phyloP scores from a whole-genome alignment of 768 basidiomycete genomes.

The Strobilomyces echinocephalus region DNA sequence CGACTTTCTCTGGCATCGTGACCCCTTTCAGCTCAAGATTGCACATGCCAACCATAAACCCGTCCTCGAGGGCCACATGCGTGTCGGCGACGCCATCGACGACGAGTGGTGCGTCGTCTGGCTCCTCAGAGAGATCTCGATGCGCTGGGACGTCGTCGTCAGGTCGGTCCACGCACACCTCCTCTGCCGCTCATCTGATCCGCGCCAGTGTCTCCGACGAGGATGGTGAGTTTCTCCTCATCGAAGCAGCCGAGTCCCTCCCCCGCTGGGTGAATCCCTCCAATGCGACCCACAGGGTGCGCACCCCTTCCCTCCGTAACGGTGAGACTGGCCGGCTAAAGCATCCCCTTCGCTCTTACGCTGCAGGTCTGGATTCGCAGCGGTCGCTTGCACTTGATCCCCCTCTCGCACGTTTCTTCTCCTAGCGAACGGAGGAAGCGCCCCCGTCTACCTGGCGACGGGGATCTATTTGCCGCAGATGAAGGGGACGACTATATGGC shows the following conservation, averaged over 20 bases:
- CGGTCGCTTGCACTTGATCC: slow-evolving; percentile 81
- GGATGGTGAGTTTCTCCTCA: slow-evolving; percentile 93
- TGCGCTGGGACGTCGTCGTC: slow-evolving; percentile 74
- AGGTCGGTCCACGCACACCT: slow-evolving; percentile 46
- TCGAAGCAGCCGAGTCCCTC: slow-evolving; percentile 88
- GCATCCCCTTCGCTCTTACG: slow-evolving; percentile 27
- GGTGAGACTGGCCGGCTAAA: slow-evolving; percentile 33
- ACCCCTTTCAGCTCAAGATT: slow-evolving; percentile 74
- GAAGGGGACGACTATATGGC: slow-evolving; percentile 50
- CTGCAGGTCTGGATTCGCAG: slow-evolving; percentile 85
- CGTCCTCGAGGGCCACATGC: slow-evolving; percentile 76
- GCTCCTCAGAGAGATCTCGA: slow-evolving; percentile 74
- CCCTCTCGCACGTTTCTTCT: slow-evolving; percentile 69
- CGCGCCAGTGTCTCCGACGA: slow-evolving; percentile 60
- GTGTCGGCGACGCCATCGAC: slow-evolving; percentile 95
- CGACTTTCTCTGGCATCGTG: slow-evolving; percentile 78
- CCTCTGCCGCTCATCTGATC: slow-evolving; percentile 1
- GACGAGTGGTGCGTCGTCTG: slow-evolving; percentile 97
- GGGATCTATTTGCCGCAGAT: slow-evolving; percentile 37
- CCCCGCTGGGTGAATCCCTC: slow-evolving; percentile 89
- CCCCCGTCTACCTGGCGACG: slow-evolving; percentile 46
- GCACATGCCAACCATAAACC: slow-evolving; percentile 42
- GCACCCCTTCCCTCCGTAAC: slow-evolving; percentile 32
- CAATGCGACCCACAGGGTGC: slow-evolving; percentile 90
- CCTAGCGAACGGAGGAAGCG: slow-evolving; percentile 51